phyloP scores from a whole-genome alignment of 2,329 filamentous ascomycete genomes.

The Didymella pomorum region DNA sequence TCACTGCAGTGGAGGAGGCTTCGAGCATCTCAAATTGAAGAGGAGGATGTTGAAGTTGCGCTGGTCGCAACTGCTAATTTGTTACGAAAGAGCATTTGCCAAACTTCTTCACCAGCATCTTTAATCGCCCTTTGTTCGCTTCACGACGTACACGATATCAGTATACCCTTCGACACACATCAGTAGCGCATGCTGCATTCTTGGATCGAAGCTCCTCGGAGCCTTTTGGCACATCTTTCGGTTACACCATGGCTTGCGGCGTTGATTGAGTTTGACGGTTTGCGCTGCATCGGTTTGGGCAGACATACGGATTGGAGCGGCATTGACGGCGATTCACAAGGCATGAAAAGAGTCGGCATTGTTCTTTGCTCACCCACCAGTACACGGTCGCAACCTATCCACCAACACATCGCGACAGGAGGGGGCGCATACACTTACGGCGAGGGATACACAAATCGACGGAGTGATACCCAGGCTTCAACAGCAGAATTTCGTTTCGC shows the following conservation, averaged over 20 bases:
- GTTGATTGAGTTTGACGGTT: conserved; percentile 16
- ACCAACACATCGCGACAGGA: background rate
- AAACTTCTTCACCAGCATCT: conserved; percentile 14
- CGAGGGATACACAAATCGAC: conserved; percentile 12
- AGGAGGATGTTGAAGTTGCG: conserved; percentile 19
- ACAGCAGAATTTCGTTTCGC: conserved; percentile 18
- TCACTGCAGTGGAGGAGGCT: conserved; percentile 17
- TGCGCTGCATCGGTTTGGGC: conserved; percentile 12
- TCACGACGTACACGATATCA: conserved; percentile 22
- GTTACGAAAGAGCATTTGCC: conserved; percentile 12
- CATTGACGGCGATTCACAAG: conserved; percentile 16
- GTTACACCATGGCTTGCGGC: conserved; percentile 21
- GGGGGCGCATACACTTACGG: background rate
- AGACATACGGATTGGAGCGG: conserved; percentile 8
- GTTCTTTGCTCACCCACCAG: background rate
- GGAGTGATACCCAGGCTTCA: conserved; percentile 20
- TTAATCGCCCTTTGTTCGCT: conserved; percentile 19
- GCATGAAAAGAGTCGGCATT: conserved; percentile 5
- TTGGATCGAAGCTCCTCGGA: conserved; percentile 20
- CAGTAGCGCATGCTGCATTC: conserved; percentile 16
- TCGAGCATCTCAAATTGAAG: conserved; percentile 1
- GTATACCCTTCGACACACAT: conserved; percentile 14
- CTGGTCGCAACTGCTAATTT: conserved; percentile 13
- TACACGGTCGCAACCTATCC: background rate
- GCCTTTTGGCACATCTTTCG: conserved; percentile 16